A percentile compares a stretch with the other conserved stretches of the same genome.
Evolutionary conservation across 768 basidiomycete species (phyloP).

Genomic region (Kwoniella mangroviensis): DNA sequence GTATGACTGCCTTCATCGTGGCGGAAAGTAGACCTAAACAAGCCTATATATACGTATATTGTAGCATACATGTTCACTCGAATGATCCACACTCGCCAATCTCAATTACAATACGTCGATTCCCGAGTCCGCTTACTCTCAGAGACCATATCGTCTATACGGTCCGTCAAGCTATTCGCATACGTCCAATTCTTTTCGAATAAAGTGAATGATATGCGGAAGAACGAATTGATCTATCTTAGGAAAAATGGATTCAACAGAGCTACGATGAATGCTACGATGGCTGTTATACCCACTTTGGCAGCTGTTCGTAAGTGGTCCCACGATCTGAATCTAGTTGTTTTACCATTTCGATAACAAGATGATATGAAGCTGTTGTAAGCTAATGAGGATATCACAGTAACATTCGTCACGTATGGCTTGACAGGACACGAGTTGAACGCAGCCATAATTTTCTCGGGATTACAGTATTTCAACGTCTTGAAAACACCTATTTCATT

Average conservation of each 20-base stretch:
- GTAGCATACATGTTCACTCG: constrained; percentile 26
- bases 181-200: constrained; percentile 61
- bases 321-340: background rate
- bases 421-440: constrained; percentile 65
- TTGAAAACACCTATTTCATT: constrained; percentile 47
- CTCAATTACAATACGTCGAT: constrained; percentile 66
- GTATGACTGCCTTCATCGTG: background rate
- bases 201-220: constrained; percentile 37
- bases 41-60: too few relatives aligned
- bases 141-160: constrained; percentile 72
- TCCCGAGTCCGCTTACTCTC: constrained; percentile 67
- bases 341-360: too few relatives aligned
- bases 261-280: constrained; percentile 37
- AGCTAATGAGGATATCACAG: constrained; percentile 8
- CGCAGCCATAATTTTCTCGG: constrained; percentile 65
- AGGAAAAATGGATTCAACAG: constrained; percentile 34
- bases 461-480: constrained; percentile 66
- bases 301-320: constrained; percentile 60
- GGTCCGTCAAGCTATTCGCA: constrained; percentile 68
- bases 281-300: constrained; percentile 63
- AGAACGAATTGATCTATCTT: constrained; percentile 41
- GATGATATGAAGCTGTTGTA: background rate
- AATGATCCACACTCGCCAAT: constrained; percentile 39
- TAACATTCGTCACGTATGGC: constrained; percentile 67
- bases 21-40: too few relatives aligned